A percentile compares a stretch with the other conserved stretches of the same genome.
Evolutionary conservation across 2,329 filamentous ascomycete species (phyloP).

Genomic region (Dryadomyces quercivorus): DNA sequence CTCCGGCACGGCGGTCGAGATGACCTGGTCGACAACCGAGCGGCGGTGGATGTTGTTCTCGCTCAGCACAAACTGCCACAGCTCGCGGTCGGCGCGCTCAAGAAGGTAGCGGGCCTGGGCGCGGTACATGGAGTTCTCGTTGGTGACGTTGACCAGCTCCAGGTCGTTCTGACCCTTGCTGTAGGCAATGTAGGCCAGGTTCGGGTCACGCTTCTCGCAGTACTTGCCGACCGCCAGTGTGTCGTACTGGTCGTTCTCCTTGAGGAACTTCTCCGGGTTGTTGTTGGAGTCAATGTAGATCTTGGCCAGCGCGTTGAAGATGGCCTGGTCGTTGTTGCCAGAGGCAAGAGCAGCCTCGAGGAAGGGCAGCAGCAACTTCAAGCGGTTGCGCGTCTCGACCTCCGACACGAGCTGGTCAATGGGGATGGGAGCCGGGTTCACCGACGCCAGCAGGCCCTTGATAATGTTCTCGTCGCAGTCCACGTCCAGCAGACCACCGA

Average conservation of each 20-base stretch:
- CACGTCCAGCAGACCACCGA: constrained; percentile 88
- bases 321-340: constrained; percentile 90
- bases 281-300: constrained; percentile 99
- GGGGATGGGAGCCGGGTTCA: constrained; percentile 73
- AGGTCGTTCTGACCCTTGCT: constrained; percentile 94
- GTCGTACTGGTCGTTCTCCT: constrained; percentile 95
- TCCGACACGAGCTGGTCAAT: constrained; percentile 90
- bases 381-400: constrained; percentile 88
- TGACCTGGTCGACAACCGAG: constrained; percentile 91
- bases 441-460: constrained; percentile 76
- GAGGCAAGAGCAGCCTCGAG: constrained; percentile 79
- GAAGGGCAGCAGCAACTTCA: constrained; percentile 94
- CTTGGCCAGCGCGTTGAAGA: constrained; percentile 95
- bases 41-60: constrained; percentile 93
- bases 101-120: constrained; percentile 93
- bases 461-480: constrained; percentile 96
- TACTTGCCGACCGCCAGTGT: constrained; percentile 89
- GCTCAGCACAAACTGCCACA: constrained; percentile 91
- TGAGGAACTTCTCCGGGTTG: constrained; percentile 92
- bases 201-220: constrained; percentile 96
- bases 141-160: constrained; percentile 94
- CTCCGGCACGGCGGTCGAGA: constrained; percentile 86
- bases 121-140: constrained; percentile 99
- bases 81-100: constrained; percentile 76
- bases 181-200: constrained; percentile 89